Evolutionary conservation across 108 stramenopile genomes (phyloP).

Genomic region (Schizochytrium sp.): DNA sequence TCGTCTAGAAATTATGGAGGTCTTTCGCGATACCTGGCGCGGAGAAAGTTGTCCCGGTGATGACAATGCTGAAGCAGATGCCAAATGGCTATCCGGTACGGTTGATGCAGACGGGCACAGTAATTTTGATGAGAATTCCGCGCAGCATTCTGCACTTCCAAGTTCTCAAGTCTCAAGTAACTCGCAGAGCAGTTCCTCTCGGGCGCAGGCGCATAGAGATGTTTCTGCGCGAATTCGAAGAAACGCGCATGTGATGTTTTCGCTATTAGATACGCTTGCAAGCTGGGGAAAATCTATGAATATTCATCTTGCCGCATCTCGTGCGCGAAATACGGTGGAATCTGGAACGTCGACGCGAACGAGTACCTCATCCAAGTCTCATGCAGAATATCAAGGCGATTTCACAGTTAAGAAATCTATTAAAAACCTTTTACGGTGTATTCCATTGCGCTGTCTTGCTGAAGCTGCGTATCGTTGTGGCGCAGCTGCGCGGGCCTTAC

Average conservation of each 20-base stretch:
- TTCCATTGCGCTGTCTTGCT: conserved; percentile 48
- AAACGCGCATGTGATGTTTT: conserved; percentile 41
- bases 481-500: conserved; percentile 25
- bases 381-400: background rate
- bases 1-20: conserved; percentile 50
- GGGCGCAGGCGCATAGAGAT: background rate
- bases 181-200: background rate
- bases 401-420: background rate
- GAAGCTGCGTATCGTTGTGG: conserved; percentile 43
- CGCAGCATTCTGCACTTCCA: background rate
- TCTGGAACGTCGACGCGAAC: background rate
- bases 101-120: background rate
- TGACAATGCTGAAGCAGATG: conserved; percentile 6
- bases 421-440: background rate
- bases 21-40: conserved; percentile 43
- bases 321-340: background rate
- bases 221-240: background rate
- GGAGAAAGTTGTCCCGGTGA: conserved; percentile 7
- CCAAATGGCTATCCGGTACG: background rate
- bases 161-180: background rate
- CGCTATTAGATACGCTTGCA: conserved; percentile 41
- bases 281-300: conserved; percentile 32
- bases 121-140: background rate
- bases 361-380: background rate
- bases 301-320: background rate